Percentiles rank a stretch among this genome's conserved stretches.
Evolutionary conservation across 2,329 filamentous ascomycete genomes (phyloP).

Genomic region (Canariomyces notabilis): DNA sequence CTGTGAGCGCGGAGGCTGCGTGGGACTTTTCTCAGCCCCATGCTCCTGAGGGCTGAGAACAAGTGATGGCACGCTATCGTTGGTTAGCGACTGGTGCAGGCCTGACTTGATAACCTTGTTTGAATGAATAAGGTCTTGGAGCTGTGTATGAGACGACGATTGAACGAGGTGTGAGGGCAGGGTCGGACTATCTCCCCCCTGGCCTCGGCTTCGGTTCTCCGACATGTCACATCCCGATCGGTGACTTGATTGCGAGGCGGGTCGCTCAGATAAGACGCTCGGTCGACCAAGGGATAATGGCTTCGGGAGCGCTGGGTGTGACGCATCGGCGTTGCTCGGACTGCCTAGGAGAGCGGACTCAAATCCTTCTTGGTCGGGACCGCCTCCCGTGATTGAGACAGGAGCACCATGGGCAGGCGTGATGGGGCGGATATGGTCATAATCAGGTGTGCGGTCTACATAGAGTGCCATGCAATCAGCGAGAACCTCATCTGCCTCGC

Average conservation of each 20-base stretch:
- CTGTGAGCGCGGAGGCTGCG: conserved; percentile 28
- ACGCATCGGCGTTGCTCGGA: conserved; percentile 6
- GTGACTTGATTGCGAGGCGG: conserved; percentile 47
- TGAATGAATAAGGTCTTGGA: conserved; percentile 57
- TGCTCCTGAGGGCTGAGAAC: conserved; percentile 47
- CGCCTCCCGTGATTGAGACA: conserved; percentile 6
- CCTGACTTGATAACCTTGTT: conserved; percentile 55
- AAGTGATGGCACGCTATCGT: conserved; percentile 55
- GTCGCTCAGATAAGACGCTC: conserved; percentile 32
- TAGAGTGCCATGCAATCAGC: conserved; percentile 73
- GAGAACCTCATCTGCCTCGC: conserved; percentile 73
- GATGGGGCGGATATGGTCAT: conserved; percentile 3
- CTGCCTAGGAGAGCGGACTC: conserved; percentile 18
- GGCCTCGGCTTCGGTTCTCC: conserved; percentile 37
- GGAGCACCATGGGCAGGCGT: conserved; percentile 8
- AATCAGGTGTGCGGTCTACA: conserved; percentile 16
- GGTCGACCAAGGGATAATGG: conserved; percentile 8
- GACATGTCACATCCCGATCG: conserved; percentile 46
- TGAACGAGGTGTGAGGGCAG: conserved; percentile 46
- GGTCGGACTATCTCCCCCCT: conserved; percentile 56
- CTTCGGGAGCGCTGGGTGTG: conserved; percentile 5
- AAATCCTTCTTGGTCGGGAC: conserved; percentile 11
- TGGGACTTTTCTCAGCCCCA: conserved; percentile 34
- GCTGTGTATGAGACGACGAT: conserved; percentile 49
- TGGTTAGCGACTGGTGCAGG: conserved; percentile 50